Base-by-base conservation (phyloP, 2,329 filamentous ascomycete species). In the Neofusicoccum umdonicola region DNA sequence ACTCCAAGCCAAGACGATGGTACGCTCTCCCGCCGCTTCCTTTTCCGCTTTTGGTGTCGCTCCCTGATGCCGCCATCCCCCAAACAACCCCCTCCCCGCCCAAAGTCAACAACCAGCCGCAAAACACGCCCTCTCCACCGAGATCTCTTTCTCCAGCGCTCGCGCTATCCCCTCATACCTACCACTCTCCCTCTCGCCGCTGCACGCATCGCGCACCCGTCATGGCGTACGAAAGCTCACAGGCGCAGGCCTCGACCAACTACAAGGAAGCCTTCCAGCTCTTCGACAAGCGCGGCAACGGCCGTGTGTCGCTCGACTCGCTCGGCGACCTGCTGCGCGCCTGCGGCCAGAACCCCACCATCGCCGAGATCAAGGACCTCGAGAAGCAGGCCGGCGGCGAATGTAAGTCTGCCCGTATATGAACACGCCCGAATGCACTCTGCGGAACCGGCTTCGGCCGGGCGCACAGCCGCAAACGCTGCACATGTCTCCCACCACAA, bases 191-290 rank as follows among this genome's bases (percentile, higher is more conserved):
- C 37, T 47, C 48, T 42, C 34, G 7, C 7, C 22, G 22, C 22
- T 22, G 22, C 22, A 22, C 35, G 12, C 42, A 31, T 27, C 19
- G 31, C 41, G 31, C 31, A 47, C n/a, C 42, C 51, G 12, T 9
- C 41, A 64, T 63, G 52, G 47, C 64, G 50, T 63, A 67, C 67
- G 67, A 68, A 64, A 50, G 17, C 64, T 56, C 66, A 66, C 63
- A 63, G 47, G 52, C 50, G 62, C 85, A 89, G 87, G 85, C 87
- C 77, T 87, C 87, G 67, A 98, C 94, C 83, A 98, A 99, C 90
- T 99, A 98, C 92, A 98, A 98, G 86, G 95, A 99, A 89, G 95
- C 95, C 72, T 99, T 99, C 82, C 93, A 93, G 74, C 91, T 99
- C 79, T 99, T 98, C 85, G 95, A 88, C 86, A 98, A 97, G 89